Conservation (phyloP, 306 rosid genomes). For the Corylus avellana region DNA sequence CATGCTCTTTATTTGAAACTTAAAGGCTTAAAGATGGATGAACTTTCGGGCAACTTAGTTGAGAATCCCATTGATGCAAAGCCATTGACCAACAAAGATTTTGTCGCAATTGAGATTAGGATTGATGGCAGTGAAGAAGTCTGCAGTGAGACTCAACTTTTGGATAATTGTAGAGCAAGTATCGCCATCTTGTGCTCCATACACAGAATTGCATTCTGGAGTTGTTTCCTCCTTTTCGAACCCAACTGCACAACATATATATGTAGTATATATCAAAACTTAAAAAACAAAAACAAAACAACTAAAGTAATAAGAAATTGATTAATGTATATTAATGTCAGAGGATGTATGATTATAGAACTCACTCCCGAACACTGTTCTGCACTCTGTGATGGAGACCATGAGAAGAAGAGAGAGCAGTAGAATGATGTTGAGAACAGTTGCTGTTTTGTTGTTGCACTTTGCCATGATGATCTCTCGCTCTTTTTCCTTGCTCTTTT, state of each 20-base stretch:
- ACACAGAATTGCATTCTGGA: background rate
- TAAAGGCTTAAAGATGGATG: background rate
- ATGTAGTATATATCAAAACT: background rate
- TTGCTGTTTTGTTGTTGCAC: background rate
- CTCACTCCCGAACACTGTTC: conserved; percentile 10
- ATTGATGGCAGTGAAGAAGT: conserved; percentile 13
- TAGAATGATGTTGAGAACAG: conserved; percentile 9
- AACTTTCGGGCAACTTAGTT: background rate
- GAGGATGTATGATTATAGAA: background rate
- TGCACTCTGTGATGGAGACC: conserved; percentile 1
- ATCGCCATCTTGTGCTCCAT: conserved; percentile 13
- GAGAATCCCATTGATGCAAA: conserved; percentile 9
- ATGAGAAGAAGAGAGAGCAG: conserved; percentile 8
- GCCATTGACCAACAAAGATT: conserved; percentile 24
- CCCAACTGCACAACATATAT: background rate
- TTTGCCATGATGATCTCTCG: conserved; percentile 1
- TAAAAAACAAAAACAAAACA: background rate
- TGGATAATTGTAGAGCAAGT: conserved; percentile 5
- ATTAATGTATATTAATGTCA: background rate
- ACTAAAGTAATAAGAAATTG: background rate
- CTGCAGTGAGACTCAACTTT: background rate
- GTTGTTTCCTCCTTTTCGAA: too few relatives aligned
- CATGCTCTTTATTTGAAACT: too few relatives aligned
- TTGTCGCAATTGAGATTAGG: conserved; percentile 17
- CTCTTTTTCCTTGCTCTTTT: background rate